phyloP scores from a whole-genome alignment of 768 basidiomycete genomes.

The Favolaschia claudopus region DNA sequence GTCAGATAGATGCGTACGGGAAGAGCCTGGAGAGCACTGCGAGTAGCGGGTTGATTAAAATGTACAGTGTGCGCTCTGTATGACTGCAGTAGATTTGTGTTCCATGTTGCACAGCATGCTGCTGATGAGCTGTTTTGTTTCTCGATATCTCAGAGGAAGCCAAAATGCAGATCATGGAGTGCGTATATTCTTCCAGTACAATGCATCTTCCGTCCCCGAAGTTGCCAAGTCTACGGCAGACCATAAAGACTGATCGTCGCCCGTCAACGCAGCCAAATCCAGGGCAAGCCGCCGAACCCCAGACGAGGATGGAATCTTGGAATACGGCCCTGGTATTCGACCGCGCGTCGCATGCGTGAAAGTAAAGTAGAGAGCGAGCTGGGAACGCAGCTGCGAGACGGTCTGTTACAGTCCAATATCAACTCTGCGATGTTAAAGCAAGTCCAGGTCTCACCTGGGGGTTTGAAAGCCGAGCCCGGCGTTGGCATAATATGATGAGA shows the following conservation, averaged over 20 bases:
- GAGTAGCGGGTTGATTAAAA: conserved; percentile 78
- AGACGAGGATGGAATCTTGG: conserved; percentile 59
- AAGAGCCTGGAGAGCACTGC: conserved; percentile 75
- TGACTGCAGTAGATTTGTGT: conserved; percentile 12
- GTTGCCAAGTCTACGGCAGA: conserved; percentile 40
- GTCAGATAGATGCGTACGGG: conserved; percentile 87
- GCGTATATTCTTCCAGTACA: conserved; percentile 45
- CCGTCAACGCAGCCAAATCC: conserved; percentile 59
- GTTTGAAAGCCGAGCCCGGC: conserved; percentile 53
- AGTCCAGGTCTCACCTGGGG: conserved; percentile 48
- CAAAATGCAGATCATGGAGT: neutral
- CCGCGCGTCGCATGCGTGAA: conserved; percentile 81
- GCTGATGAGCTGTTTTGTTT: conserved; percentile 14
- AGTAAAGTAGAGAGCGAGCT: conserved; percentile 82
- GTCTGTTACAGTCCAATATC: conserved; percentile 44
- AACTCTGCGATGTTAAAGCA: conserved; percentile 8
- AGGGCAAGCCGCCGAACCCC: conserved; percentile 64
- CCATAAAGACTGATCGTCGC: conserved; percentile 19
- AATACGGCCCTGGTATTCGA: conserved; percentile 77
- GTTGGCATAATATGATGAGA: conserved; percentile 68
- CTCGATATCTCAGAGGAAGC: neutral
- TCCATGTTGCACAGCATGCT: neutral
- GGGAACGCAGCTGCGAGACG: conserved; percentile 58
- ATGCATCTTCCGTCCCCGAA: conserved; percentile 41
- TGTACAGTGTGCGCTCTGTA: conserved; percentile 71